Evolutionary conservation across 1,284 basidiomycete species (phyloP).

Genomic region (Pseudozyma tsukubaensis): DNA sequence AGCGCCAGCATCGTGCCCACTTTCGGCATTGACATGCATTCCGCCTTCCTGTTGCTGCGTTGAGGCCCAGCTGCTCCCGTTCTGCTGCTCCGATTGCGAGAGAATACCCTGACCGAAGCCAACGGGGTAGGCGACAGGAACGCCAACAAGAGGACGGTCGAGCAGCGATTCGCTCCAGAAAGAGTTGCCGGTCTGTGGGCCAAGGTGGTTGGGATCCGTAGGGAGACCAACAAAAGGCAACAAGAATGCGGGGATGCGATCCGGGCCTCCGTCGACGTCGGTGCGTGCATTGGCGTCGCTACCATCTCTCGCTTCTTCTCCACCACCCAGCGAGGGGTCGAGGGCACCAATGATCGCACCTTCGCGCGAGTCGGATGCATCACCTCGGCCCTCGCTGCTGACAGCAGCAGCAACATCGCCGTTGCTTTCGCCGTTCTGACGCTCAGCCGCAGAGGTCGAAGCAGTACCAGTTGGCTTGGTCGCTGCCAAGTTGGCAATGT

Average conservation of each 20-base stretch:
- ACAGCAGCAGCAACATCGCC: slow-evolving; percentile 1
- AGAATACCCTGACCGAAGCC: slow-evolving; percentile 35
- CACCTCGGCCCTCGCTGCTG: slow-evolving; percentile 7
- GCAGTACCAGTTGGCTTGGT: slow-evolving; percentile 12
- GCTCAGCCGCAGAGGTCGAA: slow-evolving; percentile 15
- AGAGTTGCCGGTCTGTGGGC: slow-evolving; percentile 38
- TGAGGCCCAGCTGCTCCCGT: slow-evolving; percentile 35
- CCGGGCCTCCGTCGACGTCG: slow-evolving; percentile 35
- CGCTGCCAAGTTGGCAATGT: slow-evolving; percentile 32
- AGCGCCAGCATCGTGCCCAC: slow-evolving; percentile 3
- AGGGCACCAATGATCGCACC: slow-evolving; percentile 28
- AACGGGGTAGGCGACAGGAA: slow-evolving; percentile 47
- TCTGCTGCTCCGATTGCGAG: slow-evolving; percentile 25
- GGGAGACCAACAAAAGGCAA: slow-evolving; percentile 53
- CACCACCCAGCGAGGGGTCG: slow-evolving; percentile 31
- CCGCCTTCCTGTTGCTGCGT: slow-evolving; percentile 13
- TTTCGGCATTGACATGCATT: background rate
- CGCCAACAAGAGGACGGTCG: slow-evolving; percentile 44
- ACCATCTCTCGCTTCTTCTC: slow-evolving; percentile 10
- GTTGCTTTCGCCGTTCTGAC: slow-evolving; percentile 15
- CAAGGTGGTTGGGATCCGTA: slow-evolving; percentile 38
- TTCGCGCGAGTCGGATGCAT: slow-evolving; percentile 11
- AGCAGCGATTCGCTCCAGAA: slow-evolving; percentile 51
- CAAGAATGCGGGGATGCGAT: slow-evolving; percentile 40
- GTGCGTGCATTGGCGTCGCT: slow-evolving; percentile 16